Conservation (phyloP, 768 basidiomycete species). For the Auriscalpium microsporum region DNA sequence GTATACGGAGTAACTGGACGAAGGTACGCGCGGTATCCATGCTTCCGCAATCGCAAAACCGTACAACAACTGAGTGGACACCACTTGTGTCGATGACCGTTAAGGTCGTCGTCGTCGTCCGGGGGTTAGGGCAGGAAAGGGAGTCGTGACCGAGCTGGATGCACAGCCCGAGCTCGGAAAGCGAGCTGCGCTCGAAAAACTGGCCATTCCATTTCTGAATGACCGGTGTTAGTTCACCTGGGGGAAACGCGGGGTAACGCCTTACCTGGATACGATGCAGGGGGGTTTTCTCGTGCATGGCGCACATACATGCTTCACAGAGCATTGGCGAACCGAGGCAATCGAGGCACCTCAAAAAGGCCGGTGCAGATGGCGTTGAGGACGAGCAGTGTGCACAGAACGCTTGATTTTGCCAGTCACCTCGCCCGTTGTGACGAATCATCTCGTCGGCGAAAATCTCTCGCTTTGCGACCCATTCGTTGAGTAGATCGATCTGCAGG, state of each 20-base stretch:
- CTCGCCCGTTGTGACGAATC: too few species aligned
- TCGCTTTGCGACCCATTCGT: too few species aligned
- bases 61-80: neutral
- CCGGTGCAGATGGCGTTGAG: too few species aligned
- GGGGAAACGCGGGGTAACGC: neutral
- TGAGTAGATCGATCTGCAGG: too few species aligned
- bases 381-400: too few species aligned
- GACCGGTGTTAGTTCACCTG: neutral
- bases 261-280: neutral
- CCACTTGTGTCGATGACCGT: neutral
- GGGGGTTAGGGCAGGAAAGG: neutral
- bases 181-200: neutral
- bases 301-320: neutral
- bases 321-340: neutral
- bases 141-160: neutral
- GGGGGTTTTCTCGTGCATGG: neutral
- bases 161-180: neutral
- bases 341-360: neutral
- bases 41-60: neutral
- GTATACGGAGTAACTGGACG: constrained; percentile 1
- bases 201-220: neutral
- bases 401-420: too few species aligned
- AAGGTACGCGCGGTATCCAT: neutral
- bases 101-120: neutral
- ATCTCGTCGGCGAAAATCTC: too few species aligned